These are phyloP conservation scores for Alternaria metachromatica DNA, from an alignment of 2,329 filamentous ascomycete genomes.

Conservation along the genomic window DNA sequence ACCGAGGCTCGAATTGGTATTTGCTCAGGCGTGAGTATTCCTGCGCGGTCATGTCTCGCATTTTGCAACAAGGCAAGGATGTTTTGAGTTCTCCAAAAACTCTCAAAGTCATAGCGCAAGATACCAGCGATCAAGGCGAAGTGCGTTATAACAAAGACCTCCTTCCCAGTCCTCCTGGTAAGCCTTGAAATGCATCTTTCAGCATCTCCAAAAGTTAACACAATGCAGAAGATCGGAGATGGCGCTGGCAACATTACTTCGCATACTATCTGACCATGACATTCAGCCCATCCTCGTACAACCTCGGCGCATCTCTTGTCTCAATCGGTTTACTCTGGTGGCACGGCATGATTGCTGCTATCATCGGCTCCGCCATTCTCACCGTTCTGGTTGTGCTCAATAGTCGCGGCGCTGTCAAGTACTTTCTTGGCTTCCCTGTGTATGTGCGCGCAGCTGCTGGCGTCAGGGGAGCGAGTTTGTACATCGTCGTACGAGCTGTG, in stretches of 20 bases:
- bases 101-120: constrained; percentile 10
- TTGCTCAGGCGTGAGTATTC: background rate
- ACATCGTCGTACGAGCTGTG: constrained; percentile 25
- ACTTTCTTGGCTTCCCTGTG: constrained; percentile 27
- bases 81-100: constrained; percentile 39
- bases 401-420: constrained; percentile 27
- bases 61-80: constrained; percentile 22
- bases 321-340: constrained; percentile 28
- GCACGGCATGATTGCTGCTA: constrained; percentile 26
- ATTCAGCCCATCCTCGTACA: constrained; percentile 26
- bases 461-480: constrained; percentile 25
- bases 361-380: constrained; percentile 25
- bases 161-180: constrained; percentile 27
- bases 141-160: constrained; percentile 25
- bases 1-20: background rate
- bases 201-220: background rate
- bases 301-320: constrained; percentile 26
- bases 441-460: constrained; percentile 27
- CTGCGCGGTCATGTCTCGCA: constrained; percentile 10
- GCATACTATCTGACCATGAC: constrained; percentile 27
- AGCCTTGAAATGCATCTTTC: background rate
- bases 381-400: constrained; percentile 25
- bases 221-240: constrained; percentile 19
- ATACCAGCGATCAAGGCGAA: constrained; percentile 10
- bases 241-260: constrained; percentile 32